Evolutionary conservation across 768 basidiomycete species (phyloP).

Genomic region (Tulasnella sp.): DNA sequence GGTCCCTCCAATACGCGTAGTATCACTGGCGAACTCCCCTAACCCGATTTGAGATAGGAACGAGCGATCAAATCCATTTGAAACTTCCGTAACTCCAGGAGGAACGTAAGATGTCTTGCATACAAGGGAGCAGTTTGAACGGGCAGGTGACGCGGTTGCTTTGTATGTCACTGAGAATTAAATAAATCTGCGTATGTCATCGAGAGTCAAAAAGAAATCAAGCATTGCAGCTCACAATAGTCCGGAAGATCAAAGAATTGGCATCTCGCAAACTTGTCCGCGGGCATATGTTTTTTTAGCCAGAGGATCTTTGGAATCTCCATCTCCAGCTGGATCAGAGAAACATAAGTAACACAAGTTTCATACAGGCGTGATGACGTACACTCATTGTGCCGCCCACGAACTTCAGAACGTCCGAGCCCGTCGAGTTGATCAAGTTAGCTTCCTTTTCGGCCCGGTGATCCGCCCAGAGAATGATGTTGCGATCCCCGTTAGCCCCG

Average conservation of each 20-base stretch:
- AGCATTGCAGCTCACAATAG: constrained; percentile 38
- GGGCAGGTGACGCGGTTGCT: constrained; percentile 63
- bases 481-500: constrained; percentile 63
- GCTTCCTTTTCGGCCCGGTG: constrained; percentile 92
- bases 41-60: constrained; percentile 87
- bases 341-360: constrained; percentile 16
- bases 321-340: constrained; percentile 73
- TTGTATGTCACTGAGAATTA: constrained; percentile 62
- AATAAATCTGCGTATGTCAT: background rate
- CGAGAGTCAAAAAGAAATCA: constrained; percentile 15
- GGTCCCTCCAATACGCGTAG: constrained; percentile 57
- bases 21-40: constrained; percentile 59
- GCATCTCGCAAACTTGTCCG: constrained; percentile 59
- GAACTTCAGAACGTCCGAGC: constrained; percentile 81
- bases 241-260: constrained; percentile 93
- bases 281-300: constrained; percentile 83
- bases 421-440: constrained; percentile 76
- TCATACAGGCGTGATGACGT: constrained; percentile 28
- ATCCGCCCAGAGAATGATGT: constrained; percentile 94
- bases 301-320: constrained; percentile 96
- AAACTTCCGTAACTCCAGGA: constrained; percentile 38
- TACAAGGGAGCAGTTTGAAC: constrained; percentile 87
- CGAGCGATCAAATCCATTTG: constrained; percentile 74
- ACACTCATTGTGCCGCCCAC: constrained; percentile 96
- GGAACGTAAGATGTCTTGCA: constrained; percentile 96